A percentile compares a stretch with the other conserved stretches of the same genome.
These are phyloP conservation scores for Cytospora piceicola DNA, from an alignment of 2,329 filamentous ascomycete species.

Conservation along the genomic window DNA sequence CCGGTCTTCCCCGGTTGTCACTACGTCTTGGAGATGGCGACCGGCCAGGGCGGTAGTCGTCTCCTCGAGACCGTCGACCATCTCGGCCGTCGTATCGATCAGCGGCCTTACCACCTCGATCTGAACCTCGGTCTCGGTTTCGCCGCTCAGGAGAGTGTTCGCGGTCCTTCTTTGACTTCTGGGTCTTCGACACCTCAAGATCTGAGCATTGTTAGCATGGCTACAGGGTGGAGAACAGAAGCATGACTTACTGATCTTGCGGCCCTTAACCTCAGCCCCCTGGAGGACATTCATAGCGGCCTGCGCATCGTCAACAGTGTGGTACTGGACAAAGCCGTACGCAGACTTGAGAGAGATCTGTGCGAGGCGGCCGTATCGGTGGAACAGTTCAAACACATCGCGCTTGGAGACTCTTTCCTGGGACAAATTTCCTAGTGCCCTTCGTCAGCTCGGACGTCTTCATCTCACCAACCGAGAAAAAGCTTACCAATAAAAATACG, in stretches of 20 bases:
- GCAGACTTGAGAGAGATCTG: slow-evolving; percentile 97
- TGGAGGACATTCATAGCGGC: slow-evolving; percentile 78
- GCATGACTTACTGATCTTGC: slow-evolving; percentile 84
- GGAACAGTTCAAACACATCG: slow-evolving; percentile 91
- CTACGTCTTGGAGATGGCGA: slow-evolving; percentile 62
- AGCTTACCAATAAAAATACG: slow-evolving; percentile 78
- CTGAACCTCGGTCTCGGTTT: slow-evolving; percentile 41
- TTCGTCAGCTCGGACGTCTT: slow-evolving; percentile 3
- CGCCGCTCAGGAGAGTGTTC: slow-evolving; percentile 64
- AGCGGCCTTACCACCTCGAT: slow-evolving; percentile 48
- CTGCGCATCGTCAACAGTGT: slow-evolving; percentile 74
- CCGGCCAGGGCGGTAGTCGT: slow-evolving; percentile 68
- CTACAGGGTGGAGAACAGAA: neutral
- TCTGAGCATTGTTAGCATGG: slow-evolving; percentile 57
- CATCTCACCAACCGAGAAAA: slow-evolving; percentile 18
- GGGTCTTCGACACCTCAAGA: slow-evolving; percentile 85
- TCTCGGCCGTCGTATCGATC: slow-evolving; percentile 57
- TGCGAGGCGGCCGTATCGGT: slow-evolving; percentile 81
- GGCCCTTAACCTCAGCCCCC: slow-evolving; percentile 80
- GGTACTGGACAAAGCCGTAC: slow-evolving; percentile 95
- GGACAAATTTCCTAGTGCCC: slow-evolving; percentile 75
- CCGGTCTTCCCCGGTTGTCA: slow-evolving; percentile 55
- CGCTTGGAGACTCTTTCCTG: slow-evolving; percentile 92
- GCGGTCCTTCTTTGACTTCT: slow-evolving; percentile 68
- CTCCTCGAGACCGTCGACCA: slow-evolving; percentile 51